Evolutionary conservation across 768 basidiomycete species (phyloP), one percentile per base, ranked within the genome.

Genomic region (Pulveroboletus sp.): DNA sequence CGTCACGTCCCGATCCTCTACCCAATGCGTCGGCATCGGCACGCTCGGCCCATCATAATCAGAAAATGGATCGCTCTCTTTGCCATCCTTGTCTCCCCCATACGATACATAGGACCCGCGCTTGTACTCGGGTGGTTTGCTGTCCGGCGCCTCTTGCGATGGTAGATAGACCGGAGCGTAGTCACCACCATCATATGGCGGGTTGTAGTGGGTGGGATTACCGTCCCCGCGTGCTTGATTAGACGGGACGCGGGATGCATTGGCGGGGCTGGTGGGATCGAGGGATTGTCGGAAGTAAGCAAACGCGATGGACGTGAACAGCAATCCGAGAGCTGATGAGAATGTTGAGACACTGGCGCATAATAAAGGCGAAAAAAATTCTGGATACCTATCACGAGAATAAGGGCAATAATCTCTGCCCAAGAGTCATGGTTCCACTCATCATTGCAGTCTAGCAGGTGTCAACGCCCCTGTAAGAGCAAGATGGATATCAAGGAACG

Each of bases 221-320:
- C 57, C 73, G 37, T 63, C 69, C 39, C 61, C 63, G 27, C 72
- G 73, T 31, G 56, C 54, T 57, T 68, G 72, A 48, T 64, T 64
- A 17, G 48, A 70, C 51, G 53, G 82, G n/a, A 63, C 42, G 35
- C 81, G 80, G 12, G 68, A 59, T 35, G 73, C 56, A 61, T 85
- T 84, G 44, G 69, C 76, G 33, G 74, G 65, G 53, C 79, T 79
- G 4, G 76, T 65, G 1, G 90, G 90, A 64, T 90, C 85, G 29
- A 83, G 75, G 2, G 82, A 61, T 67, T 94, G 90, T 20, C 84
- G 83, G 61, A 86, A 82, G 72, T 84, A 94, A 13, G 76, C 73
- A 62, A 85, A 86, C 3, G 83, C 79, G 56, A 88, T 58, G 40
- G 75, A 53, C n/a, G 79, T 76, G 73, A 90, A 89, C 50, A 91